These are phyloP conservation scores for Trichoderma guizhouense DNA, from an alignment of 2,329 filamentous ascomycete species.

Conservation along the genomic window DNA sequence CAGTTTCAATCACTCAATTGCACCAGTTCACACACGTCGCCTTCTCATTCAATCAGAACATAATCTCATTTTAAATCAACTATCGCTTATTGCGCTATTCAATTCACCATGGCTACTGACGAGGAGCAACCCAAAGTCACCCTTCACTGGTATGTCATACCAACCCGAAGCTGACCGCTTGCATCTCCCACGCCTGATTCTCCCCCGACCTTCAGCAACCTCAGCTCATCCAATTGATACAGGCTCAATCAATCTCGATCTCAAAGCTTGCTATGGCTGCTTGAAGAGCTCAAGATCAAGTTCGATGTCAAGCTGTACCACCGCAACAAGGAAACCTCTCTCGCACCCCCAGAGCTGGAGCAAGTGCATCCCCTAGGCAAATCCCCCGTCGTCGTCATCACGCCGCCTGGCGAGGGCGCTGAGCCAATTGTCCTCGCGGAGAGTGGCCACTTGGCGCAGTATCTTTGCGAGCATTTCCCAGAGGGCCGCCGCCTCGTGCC, in stretches of 20 bases:
- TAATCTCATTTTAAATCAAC: background rate
- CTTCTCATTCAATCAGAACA: background rate
- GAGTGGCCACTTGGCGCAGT: slow-evolving; percentile 77
- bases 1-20: background rate
- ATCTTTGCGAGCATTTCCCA: slow-evolving; percentile 65
- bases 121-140: slow-evolving; percentile 51
- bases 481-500: slow-evolving; percentile 48
- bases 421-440: slow-evolving; percentile 69
- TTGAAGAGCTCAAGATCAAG: slow-evolving; percentile 74
- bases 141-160: slow-evolving; percentile 55
- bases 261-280: slow-evolving; percentile 79
- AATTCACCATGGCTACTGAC: slow-evolving; percentile 21
- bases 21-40: background rate
- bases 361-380: slow-evolving; percentile 83
- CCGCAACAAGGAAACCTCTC: slow-evolving; percentile 55
- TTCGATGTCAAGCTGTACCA: slow-evolving; percentile 82
- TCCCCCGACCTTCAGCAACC: background rate
- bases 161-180: background rate
- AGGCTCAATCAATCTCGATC: slow-evolving; percentile 83
- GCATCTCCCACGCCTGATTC: background rate
- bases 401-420: slow-evolving; percentile 34
- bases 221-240: background rate
- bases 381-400: slow-evolving; percentile 72
- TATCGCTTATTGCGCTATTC: background rate
- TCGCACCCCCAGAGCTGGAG: slow-evolving; percentile 75